Evolutionary conservation across 345 rosid genomes (phyloP).

Genomic region (Melaleuca alternifolia): DNA sequence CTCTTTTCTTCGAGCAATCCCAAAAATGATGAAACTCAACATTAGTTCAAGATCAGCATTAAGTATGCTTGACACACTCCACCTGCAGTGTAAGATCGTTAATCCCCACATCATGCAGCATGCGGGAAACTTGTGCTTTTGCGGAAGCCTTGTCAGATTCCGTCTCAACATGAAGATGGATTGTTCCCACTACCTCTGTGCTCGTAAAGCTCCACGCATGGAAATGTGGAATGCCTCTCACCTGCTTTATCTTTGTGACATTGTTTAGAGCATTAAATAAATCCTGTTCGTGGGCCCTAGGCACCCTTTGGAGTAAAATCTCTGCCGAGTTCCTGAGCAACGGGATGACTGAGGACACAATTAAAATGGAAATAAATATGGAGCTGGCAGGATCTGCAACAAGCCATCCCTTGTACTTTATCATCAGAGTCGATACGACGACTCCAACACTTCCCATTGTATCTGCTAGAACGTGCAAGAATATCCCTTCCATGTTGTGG

Average conservation of each 20-base stretch:
- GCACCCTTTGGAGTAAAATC: slow-evolving; percentile 77
- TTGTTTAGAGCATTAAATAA: slow-evolving; percentile 41
- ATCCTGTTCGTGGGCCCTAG: slow-evolving; percentile 61
- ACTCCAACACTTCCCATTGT: slow-evolving; percentile 98
- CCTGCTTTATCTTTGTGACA: slow-evolving; percentile 45
- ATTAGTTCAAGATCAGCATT: background rate
- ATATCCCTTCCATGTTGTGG: slow-evolving; percentile 99
- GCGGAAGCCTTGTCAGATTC: slow-evolving; percentile 49
- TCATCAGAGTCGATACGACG: slow-evolving; percentile 83
- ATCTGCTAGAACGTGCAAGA: slow-evolving; percentile 90
- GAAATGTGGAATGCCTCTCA: slow-evolving; percentile 52
- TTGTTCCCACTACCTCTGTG: slow-evolving; percentile 71
- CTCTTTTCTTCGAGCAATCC: background rate
- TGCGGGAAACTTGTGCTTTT: slow-evolving; percentile 42
- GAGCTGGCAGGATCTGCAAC: slow-evolving; percentile 97
- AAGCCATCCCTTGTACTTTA: slow-evolving; percentile 97
- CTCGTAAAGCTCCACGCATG: slow-evolving; percentile 91
- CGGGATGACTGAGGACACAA: slow-evolving; percentile 84
- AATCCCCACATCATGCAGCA: slow-evolving; percentile 68
- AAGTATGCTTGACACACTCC: slow-evolving; percentile 25
- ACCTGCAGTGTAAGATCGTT: slow-evolving; percentile 82
- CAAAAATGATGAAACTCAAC: background rate
- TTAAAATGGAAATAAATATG: slow-evolving; percentile 77
- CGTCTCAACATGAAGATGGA: slow-evolving; percentile 59
- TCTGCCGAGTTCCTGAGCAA: slow-evolving; percentile 89